phyloP scores from a whole-genome alignment of 495 filamentous ascomycete species.

The Penicillium cosmopolitanum region DNA sequence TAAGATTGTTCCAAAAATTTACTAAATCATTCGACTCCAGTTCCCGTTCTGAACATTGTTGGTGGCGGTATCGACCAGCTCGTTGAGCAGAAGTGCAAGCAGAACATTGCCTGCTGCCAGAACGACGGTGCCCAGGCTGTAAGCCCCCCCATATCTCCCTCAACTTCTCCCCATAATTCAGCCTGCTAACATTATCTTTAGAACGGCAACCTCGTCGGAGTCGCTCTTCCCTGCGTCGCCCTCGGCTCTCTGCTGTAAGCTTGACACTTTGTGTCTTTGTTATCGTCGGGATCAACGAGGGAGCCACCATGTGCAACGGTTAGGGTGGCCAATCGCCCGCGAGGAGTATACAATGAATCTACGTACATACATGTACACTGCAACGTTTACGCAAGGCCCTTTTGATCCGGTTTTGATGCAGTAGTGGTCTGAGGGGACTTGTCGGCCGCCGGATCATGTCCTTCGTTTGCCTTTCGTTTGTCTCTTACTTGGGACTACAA shows the following conservation, averaged over 20 bases:
- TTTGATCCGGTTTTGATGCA: slow-evolving; percentile 11
- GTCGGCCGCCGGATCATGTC: slow-evolving; percentile 6
- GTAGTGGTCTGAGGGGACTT: not conserved
- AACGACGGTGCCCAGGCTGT: slow-evolving; percentile 34
- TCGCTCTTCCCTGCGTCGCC: slow-evolving; percentile 49
- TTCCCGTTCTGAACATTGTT: slow-evolving; percentile 21
- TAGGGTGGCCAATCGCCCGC: not conserved
- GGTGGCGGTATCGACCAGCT: slow-evolving; percentile 41
- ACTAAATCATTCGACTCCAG: not conserved
- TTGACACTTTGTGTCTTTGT: not conserved
- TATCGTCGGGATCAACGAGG: slow-evolving; percentile 4
- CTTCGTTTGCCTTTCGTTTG: slow-evolving; percentile 27
- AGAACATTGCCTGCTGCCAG: slow-evolving; percentile 55
- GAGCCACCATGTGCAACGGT: slow-evolving; percentile 8
- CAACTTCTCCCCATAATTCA: not conserved
- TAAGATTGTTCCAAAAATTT: too few species aligned
- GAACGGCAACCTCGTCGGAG: slow-evolving; percentile 44
- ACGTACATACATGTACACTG: slow-evolving; percentile 24
- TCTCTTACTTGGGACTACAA: slow-evolving; percentile 13
- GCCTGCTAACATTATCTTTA: slow-evolving; percentile 3
- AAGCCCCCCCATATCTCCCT: slow-evolving; percentile 11
- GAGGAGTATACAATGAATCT: slow-evolving; percentile 4
- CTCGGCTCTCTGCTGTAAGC: slow-evolving; percentile 47
- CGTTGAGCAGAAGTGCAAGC: slow-evolving; percentile 50
- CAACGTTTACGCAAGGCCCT: slow-evolving; percentile 13